These are phyloP conservation scores for Tylopilus cervinicoccineus DNA, from an alignment of 768 basidiomycete species.

Conservation along the genomic window DNA sequence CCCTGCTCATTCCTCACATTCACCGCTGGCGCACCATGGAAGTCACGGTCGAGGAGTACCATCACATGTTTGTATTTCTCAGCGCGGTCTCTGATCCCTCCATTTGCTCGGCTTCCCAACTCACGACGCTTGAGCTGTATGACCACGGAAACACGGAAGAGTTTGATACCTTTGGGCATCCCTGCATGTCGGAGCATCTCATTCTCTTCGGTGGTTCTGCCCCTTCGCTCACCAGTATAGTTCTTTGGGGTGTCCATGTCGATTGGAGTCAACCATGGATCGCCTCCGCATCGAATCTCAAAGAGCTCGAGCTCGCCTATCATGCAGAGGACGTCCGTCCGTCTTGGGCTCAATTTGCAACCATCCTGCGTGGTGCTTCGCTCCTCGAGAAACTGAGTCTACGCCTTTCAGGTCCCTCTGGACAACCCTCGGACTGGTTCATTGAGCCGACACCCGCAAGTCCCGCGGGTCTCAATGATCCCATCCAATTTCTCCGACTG, in stretches of 20 bases:
- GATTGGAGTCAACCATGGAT: neutral
- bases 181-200: neutral
- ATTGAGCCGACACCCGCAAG: neutral
- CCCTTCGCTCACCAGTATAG: neutral
- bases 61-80: neutral
- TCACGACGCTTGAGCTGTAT: neutral
- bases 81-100: neutral
- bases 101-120: neutral
- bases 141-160: neutral
- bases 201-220: neutral
- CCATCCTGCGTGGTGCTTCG: neutral
- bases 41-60: neutral
- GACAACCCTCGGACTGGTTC: neutral
- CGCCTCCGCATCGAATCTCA: neutral
- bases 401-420: neutral
- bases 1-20: neutral
- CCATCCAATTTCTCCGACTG: neutral
- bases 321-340: neutral
- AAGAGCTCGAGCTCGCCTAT: neutral
- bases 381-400: neutral
- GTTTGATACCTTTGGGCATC: neutral
- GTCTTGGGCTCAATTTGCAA: neutral
- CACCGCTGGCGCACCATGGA: neutral
- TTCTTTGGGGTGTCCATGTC: neutral
- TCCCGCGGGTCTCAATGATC: neutral